These are phyloP conservation scores for Lindgomyces ingoldianus DNA, from an alignment of 495 filamentous ascomycete species.

Conservation along the genomic window DNA sequence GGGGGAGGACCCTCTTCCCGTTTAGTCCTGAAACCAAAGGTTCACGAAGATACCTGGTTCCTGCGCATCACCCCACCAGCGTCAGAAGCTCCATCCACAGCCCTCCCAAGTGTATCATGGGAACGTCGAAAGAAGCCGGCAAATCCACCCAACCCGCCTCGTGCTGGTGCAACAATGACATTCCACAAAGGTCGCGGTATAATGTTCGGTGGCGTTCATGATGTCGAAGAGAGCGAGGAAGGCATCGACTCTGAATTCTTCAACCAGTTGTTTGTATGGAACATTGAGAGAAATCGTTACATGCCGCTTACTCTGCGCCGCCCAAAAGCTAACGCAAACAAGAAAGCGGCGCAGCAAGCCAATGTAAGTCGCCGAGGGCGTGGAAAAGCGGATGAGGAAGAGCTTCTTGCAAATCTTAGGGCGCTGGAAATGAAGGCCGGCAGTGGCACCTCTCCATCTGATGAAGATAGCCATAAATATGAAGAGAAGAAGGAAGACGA, in stretches of 20 bases:
- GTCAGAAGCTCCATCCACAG: conserved; percentile 59
- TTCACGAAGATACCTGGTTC: conserved; percentile 95
- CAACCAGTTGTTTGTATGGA: conserved; percentile 84
- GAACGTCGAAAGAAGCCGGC: conserved; percentile 89
- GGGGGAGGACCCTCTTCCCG: conserved; percentile 60
- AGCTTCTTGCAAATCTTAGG: conserved; percentile 80
- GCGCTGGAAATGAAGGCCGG: conserved; percentile 76
- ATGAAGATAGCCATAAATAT: conserved; percentile 49
- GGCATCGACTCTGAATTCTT: conserved; percentile 97
- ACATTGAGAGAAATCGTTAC: conserved; percentile 89
- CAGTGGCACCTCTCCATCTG: conserved; percentile 57
- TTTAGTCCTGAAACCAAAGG: conserved; percentile 75
- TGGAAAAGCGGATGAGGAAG: conserved; percentile 83
- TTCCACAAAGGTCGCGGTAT: conserved; percentile 92
- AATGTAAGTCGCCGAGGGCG: conserved; percentile 64
- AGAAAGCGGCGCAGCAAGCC: conserved; percentile 57
- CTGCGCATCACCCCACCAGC: conserved; percentile 74
- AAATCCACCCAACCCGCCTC: conserved; percentile 78
- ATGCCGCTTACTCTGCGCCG: conserved; percentile 79
- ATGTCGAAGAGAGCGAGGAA: conserved; percentile 91
- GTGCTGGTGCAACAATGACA: conserved; percentile 87
- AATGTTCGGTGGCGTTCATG: conserved; percentile 90
- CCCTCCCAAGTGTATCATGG: conserved; percentile 77
- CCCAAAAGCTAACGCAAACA: conserved; percentile 56
- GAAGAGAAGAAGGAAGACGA: conserved; percentile 58